Percentiles rank a stretch among this genome's conserved stretches.
These are phyloP conservation scores for Candida hispaniensis DNA, from an alignment of 805 yeast species.

Conservation along the genomic window DNA sequence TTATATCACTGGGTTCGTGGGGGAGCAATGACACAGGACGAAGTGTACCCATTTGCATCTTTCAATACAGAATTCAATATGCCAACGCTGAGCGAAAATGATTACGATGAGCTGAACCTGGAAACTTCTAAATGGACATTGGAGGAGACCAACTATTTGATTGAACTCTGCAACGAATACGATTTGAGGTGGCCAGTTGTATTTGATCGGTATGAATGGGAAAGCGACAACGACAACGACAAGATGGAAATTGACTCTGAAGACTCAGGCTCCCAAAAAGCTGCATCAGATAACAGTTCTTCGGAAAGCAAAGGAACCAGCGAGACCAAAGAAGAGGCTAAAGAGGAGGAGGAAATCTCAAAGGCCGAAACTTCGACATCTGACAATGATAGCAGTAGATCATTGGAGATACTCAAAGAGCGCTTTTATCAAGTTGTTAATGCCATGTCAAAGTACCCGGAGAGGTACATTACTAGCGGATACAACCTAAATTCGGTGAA, in stretches of 20 bases:
- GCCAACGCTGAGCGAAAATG: constrained; percentile 56
- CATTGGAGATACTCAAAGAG: constrained; percentile 72
- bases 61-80: constrained; percentile 59
- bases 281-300: not conserved
- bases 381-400: constrained; percentile 28
- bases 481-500: constrained; percentile 34
- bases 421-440: constrained; percentile 65
- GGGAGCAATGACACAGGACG: constrained; percentile 32
- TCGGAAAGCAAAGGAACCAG: constrained; percentile 4
- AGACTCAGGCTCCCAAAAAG: constrained; percentile 1
- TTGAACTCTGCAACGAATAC: constrained; percentile 43
- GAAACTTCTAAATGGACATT: constrained; percentile 50
- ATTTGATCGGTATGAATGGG: constrained; percentile 45
- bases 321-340: constrained; percentile 2
- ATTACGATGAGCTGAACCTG: constrained; percentile 37
- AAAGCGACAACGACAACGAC: constrained; percentile 3
- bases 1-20: constrained; percentile 87
- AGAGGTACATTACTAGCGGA: constrained; percentile 26
- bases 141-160: constrained; percentile 70
- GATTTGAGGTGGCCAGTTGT: constrained; percentile 66
- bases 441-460: constrained; percentile 38
- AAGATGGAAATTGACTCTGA: not conserved
- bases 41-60: constrained; percentile 54
- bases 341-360: constrained; percentile 11
- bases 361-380: constrained; percentile 2